A percentile compares a stretch with the other conserved stretches of the same genome.
Evolutionary conservation across 352 stramenopile genomes (phyloP).

Genomic region (Globisporangium ultimum): DNA sequence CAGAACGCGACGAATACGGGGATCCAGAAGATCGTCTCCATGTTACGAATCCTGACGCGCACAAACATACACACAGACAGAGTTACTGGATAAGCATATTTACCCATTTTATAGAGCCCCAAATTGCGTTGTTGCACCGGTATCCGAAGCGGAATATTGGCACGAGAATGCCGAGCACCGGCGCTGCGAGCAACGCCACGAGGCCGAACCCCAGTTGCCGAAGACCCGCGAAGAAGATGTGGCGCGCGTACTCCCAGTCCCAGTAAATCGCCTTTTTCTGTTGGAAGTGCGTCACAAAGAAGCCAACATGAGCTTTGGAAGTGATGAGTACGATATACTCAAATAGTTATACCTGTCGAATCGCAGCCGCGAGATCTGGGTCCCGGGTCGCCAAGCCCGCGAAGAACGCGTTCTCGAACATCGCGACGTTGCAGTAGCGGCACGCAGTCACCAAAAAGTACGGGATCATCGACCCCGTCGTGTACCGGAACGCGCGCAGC

Average conservation of each 20-base stretch:
- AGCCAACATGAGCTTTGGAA: neutral
- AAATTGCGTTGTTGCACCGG: neutral
- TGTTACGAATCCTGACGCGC: conserved; percentile 52
- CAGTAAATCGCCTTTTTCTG: conserved; percentile 63
- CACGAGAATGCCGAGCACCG: conserved; percentile 3
- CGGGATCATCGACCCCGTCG: conserved; percentile 43
- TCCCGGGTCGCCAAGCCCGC: conserved; percentile 46
- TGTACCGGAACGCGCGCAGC: conserved; percentile 50
- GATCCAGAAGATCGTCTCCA: conserved; percentile 60
- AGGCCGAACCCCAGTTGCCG: conserved; percentile 54
- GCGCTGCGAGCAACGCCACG: conserved; percentile 31
- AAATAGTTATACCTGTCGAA: conserved; percentile 28
- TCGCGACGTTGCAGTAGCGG: conserved; percentile 50
- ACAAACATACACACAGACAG: neutral
- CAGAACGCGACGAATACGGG: conserved; percentile 58
- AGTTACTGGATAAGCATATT: neutral
- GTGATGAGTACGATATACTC: neutral
- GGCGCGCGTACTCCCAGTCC: conserved; percentile 68
- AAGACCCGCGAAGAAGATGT: conserved; percentile 40
- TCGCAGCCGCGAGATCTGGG: conserved; percentile 28
- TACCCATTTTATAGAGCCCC: neutral
- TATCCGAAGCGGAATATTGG: conserved; percentile 9
- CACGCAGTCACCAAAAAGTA: conserved; percentile 53
- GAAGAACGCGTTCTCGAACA: conserved; percentile 77
- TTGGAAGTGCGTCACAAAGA: conserved; percentile 2